These are phyloP conservation scores for Psilocybe cyanescens DNA, from an alignment of 768 basidiomycete species.

Conservation along the genomic window DNA sequence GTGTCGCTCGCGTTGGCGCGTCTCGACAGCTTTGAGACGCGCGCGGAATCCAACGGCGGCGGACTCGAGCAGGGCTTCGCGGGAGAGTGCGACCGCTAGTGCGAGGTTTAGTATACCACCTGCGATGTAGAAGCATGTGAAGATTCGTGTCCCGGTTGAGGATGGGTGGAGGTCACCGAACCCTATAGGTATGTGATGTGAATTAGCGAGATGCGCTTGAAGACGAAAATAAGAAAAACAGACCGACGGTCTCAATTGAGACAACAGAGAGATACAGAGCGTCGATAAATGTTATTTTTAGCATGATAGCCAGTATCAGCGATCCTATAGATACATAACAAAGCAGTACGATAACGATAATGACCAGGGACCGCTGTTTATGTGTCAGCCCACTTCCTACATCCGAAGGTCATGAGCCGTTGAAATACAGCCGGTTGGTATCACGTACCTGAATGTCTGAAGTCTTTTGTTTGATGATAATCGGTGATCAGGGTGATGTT, in stretches of 20 bases:
- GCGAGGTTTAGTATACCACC: constrained; percentile 69
- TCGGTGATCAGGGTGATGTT: constrained; percentile 74
- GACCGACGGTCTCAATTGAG: constrained; percentile 70
- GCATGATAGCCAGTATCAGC: constrained; percentile 55
- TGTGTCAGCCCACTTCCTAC: constrained; percentile 79
- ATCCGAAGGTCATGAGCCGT: background rate
- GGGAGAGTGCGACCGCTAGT: constrained; percentile 63
- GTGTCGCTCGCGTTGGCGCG: constrained; percentile 49
- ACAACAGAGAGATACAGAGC: constrained; percentile 80
- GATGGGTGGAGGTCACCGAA: constrained; percentile 77
- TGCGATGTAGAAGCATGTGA: constrained; percentile 59
- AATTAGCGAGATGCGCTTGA: constrained; percentile 3
- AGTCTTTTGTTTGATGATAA: constrained; percentile 59
- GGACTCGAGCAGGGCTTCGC: constrained; percentile 75
- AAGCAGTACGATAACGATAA: constrained; percentile 76
- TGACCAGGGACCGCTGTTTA: constrained; percentile 79
- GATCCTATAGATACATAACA: constrained; percentile 77
- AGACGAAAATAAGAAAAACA: constrained; percentile 11
- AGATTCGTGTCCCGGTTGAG: constrained; percentile 55
- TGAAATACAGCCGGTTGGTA: background rate
- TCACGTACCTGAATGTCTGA: constrained; percentile 58
- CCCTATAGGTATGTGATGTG: constrained; percentile 35
- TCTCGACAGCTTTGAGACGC: constrained; percentile 51
- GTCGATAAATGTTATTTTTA: constrained; percentile 66
- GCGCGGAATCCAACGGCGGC: constrained; percentile 67